These are phyloP conservation scores for Saxispiralis lemnorum DNA, from an alignment of 495 filamentous ascomycete species.

Conservation along the genomic window DNA sequence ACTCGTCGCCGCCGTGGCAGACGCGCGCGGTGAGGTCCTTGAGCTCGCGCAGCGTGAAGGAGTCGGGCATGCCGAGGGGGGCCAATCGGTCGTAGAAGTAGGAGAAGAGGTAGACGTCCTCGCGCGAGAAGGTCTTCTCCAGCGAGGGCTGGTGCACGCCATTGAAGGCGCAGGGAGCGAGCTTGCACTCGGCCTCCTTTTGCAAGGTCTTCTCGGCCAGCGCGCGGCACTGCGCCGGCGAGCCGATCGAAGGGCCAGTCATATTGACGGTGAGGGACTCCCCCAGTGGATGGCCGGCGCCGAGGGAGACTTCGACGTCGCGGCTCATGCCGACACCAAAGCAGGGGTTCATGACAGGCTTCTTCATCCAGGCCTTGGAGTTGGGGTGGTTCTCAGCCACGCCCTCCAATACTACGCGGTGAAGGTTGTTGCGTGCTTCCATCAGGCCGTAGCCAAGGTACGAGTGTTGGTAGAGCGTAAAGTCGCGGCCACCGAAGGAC, in stretches of 20 bases:
- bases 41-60: conserved; percentile 76
- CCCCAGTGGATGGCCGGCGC: conserved; percentile 42
- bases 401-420: conserved; percentile 49
- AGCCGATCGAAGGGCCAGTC: conserved; percentile 54
- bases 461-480: conserved; percentile 94
- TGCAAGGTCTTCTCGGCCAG: conserved; percentile 77
- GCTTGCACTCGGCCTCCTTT: conserved; percentile 65
- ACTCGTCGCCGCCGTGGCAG: conserved; percentile 51
- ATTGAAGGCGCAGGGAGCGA: conserved; percentile 92
- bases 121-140: conserved; percentile 75
- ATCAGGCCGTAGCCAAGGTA: conserved; percentile 96
- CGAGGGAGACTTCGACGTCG: conserved; percentile 48
- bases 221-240: conserved; percentile 72
- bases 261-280: conserved; percentile 53
- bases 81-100: conserved; percentile 92
- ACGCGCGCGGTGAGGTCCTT: conserved; percentile 67
- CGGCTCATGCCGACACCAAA: conserved; percentile 62
- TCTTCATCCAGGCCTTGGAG: conserved; percentile 35
- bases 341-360: conserved; percentile 71
- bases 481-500: conserved; percentile 73
- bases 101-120: conserved; percentile 90
- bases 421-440: conserved; percentile 73
- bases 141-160: conserved; percentile 87
- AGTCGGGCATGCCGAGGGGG: conserved; percentile 86
- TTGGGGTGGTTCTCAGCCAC: conserved; percentile 34